These are phyloP conservation scores for Pseudogymnoascus verrucosus DNA, from an alignment of 2,329 filamentous ascomycete genomes.

Conservation along the genomic window DNA sequence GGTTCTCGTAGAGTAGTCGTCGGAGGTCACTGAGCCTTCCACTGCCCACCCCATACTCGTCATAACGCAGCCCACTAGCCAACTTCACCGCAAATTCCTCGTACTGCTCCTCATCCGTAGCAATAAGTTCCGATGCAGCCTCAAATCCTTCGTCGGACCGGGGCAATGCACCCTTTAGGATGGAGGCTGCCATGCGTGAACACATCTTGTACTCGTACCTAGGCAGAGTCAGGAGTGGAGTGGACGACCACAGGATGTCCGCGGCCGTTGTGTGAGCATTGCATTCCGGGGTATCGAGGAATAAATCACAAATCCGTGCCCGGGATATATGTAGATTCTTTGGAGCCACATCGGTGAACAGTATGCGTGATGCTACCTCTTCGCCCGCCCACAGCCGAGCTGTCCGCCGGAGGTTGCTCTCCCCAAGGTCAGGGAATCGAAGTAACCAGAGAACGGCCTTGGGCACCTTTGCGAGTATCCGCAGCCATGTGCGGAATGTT, in stretches of 20 bases:
- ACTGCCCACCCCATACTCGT: constrained; percentile 43
- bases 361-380: constrained; percentile 75
- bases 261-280: constrained; percentile 97
- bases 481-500: constrained; percentile 90
- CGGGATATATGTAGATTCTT: constrained; percentile 91
- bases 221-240: constrained; percentile 81
- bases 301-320: constrained; percentile 85
- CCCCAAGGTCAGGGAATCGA: constrained; percentile 91
- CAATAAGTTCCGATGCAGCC: constrained; percentile 70
- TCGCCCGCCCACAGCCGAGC: constrained; percentile 76
- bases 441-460: constrained; percentile 91
- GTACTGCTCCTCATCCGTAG: constrained; percentile 70
- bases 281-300: constrained; percentile 94
- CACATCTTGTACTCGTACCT: constrained; percentile 98
- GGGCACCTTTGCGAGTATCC: constrained; percentile 76
- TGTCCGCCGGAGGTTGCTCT: constrained; percentile 73
- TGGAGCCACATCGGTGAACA: constrained; percentile 94
- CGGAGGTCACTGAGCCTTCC: constrained; percentile 75
- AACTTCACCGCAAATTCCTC: constrained; percentile 68
- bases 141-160: constrained; percentile 56
- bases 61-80: constrained; percentile 56
- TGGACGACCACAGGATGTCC: constrained; percentile 93
- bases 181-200: constrained; percentile 93
- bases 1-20: constrained; percentile 70
- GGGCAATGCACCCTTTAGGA: constrained; percentile 81